A percentile compares a stretch with the other conserved stretches of the same genome.
These are phyloP conservation scores for Phytophthora megakarya DNA, from an alignment of 352 stramenopile species.

Conservation along the genomic window DNA sequence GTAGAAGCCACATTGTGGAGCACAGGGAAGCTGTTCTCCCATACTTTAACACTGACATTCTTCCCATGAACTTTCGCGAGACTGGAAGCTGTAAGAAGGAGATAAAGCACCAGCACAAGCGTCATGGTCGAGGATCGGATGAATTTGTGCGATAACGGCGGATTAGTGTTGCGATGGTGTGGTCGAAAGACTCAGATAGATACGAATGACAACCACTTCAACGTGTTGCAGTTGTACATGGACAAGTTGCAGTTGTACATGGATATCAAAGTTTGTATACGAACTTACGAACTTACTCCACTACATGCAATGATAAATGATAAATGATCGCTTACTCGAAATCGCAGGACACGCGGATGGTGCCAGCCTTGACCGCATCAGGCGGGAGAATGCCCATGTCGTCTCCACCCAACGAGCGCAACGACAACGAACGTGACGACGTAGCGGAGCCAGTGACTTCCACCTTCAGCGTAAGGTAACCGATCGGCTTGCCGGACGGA, in stretches of 20 bases:
- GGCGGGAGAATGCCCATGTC: conserved; percentile 31
- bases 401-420: conserved; percentile 28
- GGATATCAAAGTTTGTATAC: too few species aligned
- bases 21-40: neutral
- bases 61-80: neutral
- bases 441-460: conserved; percentile 41
- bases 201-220: conserved; percentile 16
- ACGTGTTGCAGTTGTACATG: neutral
- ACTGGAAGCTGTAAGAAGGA: conserved; percentile 2
- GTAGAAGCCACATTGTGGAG: neutral
- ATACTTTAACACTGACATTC: conserved; percentile 9
- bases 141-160: conserved; percentile 4
- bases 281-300: too few species aligned
- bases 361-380: conserved; percentile 45
- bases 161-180: conserved; percentile 2
- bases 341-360: conserved; percentile 49
- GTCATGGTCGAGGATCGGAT: conserved; percentile 8
- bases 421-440: conserved; percentile 43
- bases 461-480: conserved; percentile 41
- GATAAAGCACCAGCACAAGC: neutral
- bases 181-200: neutral
- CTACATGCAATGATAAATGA: conserved; percentile 6
- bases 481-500: conserved; percentile 30
- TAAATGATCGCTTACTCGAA: conserved; percentile 36
- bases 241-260: too few species aligned